phyloP scores from a whole-genome alignment of 2,329 filamentous ascomycete genomes.

The Spiromastix sp. region DNA sequence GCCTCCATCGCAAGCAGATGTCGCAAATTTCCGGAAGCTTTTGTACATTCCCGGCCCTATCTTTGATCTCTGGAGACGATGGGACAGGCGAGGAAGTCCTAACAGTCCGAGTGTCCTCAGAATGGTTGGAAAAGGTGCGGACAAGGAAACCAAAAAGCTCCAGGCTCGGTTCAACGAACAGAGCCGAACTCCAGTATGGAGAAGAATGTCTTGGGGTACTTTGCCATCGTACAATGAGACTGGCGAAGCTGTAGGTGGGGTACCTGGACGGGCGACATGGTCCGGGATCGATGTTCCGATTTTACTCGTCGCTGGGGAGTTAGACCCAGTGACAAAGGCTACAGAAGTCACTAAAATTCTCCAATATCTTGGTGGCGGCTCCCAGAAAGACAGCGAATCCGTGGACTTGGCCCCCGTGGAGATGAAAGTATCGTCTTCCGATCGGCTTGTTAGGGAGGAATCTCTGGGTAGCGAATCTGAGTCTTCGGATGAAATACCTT shows the following conservation, averaged over 20 bases:
- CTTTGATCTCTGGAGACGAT: slow-evolving; percentile 66
- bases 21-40: slow-evolving; percentile 43
- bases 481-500: background rate
- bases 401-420: background rate
- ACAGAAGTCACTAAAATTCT: slow-evolving; percentile 60
- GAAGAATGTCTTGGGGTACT: slow-evolving; percentile 65
- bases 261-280: slow-evolving; percentile 65
- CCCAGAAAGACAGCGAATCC: background rate
- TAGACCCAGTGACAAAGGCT: slow-evolving; percentile 66
- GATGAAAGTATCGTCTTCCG: background rate
- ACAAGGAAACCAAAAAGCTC: slow-evolving; percentile 30
- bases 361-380: slow-evolving; percentile 17
- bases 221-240: slow-evolving; percentile 50
- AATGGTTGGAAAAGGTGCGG: slow-evolving; percentile 46
- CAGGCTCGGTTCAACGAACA: slow-evolving; percentile 57
- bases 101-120: slow-evolving; percentile 69
- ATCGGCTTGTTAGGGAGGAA: background rate
- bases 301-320: slow-evolving; percentile 66
- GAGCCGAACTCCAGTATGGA: slow-evolving; percentile 71
- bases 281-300: slow-evolving; percentile 60
- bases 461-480: slow-evolving; percentile 5
- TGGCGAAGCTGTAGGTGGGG: slow-evolving; percentile 47
- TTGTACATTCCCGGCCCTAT: slow-evolving; percentile 56
- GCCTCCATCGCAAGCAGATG: slow-evolving; percentile 47
- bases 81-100: slow-evolving; percentile 69